Evolutionary conservation across 768 basidiomycete genomes (phyloP).

Genomic region (Dacryopinax spathularia): DNA sequence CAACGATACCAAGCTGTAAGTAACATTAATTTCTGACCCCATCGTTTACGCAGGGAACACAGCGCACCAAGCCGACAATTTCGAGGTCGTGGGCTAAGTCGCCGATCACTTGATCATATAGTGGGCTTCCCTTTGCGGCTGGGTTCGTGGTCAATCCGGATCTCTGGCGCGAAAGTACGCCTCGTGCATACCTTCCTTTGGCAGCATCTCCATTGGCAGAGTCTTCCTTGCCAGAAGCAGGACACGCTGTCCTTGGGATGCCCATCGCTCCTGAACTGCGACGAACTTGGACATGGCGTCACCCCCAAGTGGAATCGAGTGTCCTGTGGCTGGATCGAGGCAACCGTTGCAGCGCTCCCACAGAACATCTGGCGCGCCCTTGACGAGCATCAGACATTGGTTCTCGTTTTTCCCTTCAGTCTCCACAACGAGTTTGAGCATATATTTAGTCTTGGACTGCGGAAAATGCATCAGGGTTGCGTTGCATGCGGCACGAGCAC

Average conservation of each 20-base stretch:
- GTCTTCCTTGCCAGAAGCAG: constrained; percentile 39
- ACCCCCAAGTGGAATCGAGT: constrained; percentile 22
- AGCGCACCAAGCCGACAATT: constrained; percentile 34
- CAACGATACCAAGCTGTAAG: constrained; percentile 36
- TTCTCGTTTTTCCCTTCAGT: constrained; percentile 13
- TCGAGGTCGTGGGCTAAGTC: constrained; percentile 33
- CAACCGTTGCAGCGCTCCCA: constrained; percentile 26
- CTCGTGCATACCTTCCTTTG: constrained; percentile 21
- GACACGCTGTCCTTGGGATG: constrained; percentile 46
- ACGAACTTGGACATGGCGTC: constrained; percentile 12
- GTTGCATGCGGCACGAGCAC: neutral
- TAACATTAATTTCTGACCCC: neutral
- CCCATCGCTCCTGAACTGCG: constrained; percentile 32
- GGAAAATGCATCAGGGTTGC: neutral
- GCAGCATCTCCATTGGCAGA: constrained; percentile 23
- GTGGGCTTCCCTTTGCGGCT: neutral
- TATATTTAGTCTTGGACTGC: constrained; percentile 41
- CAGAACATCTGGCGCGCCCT: constrained; percentile 48
- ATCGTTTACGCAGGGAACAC: neutral
- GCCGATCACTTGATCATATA: neutral
- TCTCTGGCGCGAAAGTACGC: neutral
- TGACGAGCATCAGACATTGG: constrained; percentile 30
- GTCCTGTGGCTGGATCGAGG: constrained; percentile 27
- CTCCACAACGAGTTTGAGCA: constrained; percentile 31
- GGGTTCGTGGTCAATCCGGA: neutral